Percentiles rank a stretch among this genome's conserved stretches.
These are phyloP conservation scores for Aspergillus diversus DNA, from an alignment of 495 filamentous ascomycete genomes.

Conservation along the genomic window DNA sequence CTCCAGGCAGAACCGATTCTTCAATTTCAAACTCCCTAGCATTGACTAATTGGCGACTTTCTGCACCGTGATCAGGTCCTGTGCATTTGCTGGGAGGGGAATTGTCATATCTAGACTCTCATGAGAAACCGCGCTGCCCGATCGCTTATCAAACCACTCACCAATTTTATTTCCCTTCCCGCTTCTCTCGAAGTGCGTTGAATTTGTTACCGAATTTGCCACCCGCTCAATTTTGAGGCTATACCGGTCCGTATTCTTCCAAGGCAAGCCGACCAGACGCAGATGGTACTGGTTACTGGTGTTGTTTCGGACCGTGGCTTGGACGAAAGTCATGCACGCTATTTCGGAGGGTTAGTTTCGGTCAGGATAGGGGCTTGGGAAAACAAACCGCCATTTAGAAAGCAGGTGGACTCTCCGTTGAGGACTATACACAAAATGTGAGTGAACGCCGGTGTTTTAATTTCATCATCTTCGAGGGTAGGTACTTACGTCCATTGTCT, in stretches of 20 bases:
- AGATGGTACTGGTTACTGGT: not conserved
- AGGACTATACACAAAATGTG: not conserved
- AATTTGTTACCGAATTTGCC: not conserved
- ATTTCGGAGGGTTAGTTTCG: not conserved
- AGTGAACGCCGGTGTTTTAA: too few relatives aligned
- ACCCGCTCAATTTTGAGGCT: not conserved
- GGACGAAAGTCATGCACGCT: not conserved
- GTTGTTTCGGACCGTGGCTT: not conserved
- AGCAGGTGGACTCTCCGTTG: not conserved
- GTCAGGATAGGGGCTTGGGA: not conserved
- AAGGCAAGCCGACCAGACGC: not conserved
- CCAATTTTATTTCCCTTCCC: not conserved
- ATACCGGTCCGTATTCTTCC: not conserved
- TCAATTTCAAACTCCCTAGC: too few relatives aligned
- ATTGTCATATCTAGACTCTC: not conserved
- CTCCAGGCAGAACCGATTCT: too few relatives aligned
- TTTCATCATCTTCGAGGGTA: not conserved
- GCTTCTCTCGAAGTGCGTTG: not conserved
- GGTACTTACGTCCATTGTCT: not conserved
- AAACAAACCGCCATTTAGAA: not conserved
- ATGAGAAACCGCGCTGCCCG: not conserved
- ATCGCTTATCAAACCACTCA: not conserved
- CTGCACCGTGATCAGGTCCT: not conserved
- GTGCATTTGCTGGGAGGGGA: not conserved
- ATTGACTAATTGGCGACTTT: not conserved